phyloP scores from a whole-genome alignment of 75 land plant species.

The Selaginella moellendorffii region DNA sequence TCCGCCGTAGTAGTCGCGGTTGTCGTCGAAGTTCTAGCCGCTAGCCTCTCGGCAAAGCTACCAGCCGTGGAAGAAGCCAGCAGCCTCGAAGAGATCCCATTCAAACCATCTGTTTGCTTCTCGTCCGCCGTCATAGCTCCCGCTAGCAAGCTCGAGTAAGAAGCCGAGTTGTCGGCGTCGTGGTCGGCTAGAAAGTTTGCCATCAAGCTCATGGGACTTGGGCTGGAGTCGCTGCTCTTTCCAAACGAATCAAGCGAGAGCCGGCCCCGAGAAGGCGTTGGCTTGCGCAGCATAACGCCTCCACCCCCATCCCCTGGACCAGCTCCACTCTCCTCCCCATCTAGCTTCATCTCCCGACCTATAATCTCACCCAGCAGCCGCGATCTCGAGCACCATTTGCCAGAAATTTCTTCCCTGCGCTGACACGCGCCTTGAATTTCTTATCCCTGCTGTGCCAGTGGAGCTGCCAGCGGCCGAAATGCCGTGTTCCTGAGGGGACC shows the following conservation, averaged over 20 bases:
- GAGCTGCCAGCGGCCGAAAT: no score
- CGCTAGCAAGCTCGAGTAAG: neutral
- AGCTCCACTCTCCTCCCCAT: neutral
- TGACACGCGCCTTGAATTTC: no score
- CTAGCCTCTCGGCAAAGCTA: neutral
- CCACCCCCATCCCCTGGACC: neutral
- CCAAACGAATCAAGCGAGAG: neutral
- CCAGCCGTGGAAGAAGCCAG: neutral
- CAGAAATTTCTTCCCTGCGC: no score
- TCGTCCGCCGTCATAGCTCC: neutral
- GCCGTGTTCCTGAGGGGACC: no score
- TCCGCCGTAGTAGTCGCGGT: no score
- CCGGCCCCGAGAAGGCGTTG: neutral
- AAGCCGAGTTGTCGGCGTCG: neutral
- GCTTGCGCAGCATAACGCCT: conserved; percentile 6
- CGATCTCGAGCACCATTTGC: no score
- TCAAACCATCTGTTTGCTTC: neutral
- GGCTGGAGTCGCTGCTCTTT: neutral
- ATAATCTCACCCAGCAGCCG: no score
- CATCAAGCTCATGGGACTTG: neutral
- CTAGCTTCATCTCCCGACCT: neutral
- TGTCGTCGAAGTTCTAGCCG: neutral
- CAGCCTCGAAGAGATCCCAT: no score
- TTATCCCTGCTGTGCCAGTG: no score
- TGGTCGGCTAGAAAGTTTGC: conserved; percentile 5